Percentiles rank a stretch among this genome's conserved stretches.
Conservation (phyloP, 495 filamentous ascomycete species). For the Cairneyella variabilis region DNA sequence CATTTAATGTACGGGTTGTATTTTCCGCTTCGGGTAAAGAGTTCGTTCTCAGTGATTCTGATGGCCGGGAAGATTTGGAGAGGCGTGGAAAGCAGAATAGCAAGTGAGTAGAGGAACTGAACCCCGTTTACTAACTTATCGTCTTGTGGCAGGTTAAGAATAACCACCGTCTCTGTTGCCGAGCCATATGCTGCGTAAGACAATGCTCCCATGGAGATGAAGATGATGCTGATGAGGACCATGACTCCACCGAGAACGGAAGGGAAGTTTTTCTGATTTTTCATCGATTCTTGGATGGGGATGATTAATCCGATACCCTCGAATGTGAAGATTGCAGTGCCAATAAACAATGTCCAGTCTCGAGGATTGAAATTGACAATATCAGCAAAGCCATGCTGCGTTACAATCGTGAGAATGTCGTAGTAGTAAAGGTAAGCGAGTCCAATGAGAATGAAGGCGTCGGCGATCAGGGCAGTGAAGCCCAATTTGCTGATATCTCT, state of each 20-base stretch:
- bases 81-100: conserved; percentile 89
- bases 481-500: conserved; percentile 94
- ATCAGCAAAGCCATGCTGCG: conserved; percentile 74
- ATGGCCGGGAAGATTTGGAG: conserved; percentile 97
- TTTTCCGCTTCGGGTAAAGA: conserved; percentile 78
- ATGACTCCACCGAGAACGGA: conserved; percentile 82
- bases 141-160: conserved; percentile 95
- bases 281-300: conserved; percentile 97
- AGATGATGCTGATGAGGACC: conserved; percentile 89
- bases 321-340: conserved; percentile 98
- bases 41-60: conserved; percentile 63
- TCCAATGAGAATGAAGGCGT: conserved; percentile 89
- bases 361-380: conserved; percentile 81
- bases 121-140: conserved; percentile 92
- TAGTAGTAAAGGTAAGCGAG: conserved; percentile 95
- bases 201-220: conserved; percentile 84
- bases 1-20: conserved; percentile 96
- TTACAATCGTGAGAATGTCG: conserved; percentile 78
- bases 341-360: conserved; percentile 95
- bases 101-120: conserved; percentile 91
- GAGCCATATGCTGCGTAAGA: conserved; percentile 96
- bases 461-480: conserved; percentile 85
- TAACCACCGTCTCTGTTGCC: conserved; percentile 89
- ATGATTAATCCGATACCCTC: conserved; percentile 98
- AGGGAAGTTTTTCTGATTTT: conserved; percentile 80